Evolutionary conservation across 169 alveolate genomes (phyloP), one percentile per base, ranked within the genome.

Genomic region (Babesia ovis): DNA sequence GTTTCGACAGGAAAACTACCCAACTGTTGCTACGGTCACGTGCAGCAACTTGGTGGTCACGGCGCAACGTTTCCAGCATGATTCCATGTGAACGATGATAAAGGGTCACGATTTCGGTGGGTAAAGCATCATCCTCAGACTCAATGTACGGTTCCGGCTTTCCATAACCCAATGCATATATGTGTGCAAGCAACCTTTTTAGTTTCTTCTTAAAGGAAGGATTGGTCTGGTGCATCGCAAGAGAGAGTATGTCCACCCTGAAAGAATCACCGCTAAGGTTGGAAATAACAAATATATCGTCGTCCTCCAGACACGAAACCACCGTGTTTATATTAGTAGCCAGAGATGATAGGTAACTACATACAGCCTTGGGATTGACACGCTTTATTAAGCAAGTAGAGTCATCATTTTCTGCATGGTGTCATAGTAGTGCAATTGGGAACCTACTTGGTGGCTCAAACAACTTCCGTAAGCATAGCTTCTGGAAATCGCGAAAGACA

Each of bases 401-500:
- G 11, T 29, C 50, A 25, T 31, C 67, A 32, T 31, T 57, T 22
- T 57, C 67, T 57, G 67, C 14, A 3, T 2, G 16, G 16, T 4
- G n/a, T 62, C 2, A 23, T 11, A 9, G 16, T 16, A 2, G 5
- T n/a, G 58, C 1, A 18, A 4, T 25, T 2, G 1, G 25, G 46
- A 1, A 64, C 74, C 48, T 64, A 64, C 74, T 32, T 6, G 25
- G 45, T 6, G n/a, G 9, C 31, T 64, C 54, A 20, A 64, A 64
- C 42, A 64, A 16, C 6, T 25, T 48, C 2, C 62, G 43, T 1
- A 32, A n/a, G 51, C 74, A 64, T 31, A 32, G 29, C 37, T 18
- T 16, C 62, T 64, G 74, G 51, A 64, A 64, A 22, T 64, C 74
- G n/a, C 74, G 59, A 14, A 64, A 48, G 18, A 64, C 74, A 20